Percentiles rank a stretch among this genome's conserved stretches.
Evolutionary conservation across 2,329 filamentous ascomycete species (phyloP).

Genomic region (Sporothrix inflata): DNA sequence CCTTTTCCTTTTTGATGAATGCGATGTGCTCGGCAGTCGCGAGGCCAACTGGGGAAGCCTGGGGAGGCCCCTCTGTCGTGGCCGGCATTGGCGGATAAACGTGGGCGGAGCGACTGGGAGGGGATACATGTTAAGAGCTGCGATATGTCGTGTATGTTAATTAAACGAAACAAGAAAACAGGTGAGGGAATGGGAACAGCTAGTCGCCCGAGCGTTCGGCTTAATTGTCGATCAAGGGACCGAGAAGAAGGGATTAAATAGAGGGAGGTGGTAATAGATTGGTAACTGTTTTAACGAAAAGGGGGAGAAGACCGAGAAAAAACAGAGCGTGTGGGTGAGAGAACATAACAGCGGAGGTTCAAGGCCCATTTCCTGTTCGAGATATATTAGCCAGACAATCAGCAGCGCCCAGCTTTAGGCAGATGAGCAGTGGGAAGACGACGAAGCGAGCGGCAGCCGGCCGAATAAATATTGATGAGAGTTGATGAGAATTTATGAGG

Average conservation of each 20-base stretch:
- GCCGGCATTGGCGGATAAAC: conserved; percentile 4
- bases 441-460: conserved; percentile 12
- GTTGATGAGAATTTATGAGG: not conserved
- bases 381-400: conserved; percentile 29
- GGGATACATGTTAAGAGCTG: not conserved
- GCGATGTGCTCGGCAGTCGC: not conserved
- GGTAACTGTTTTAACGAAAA: not conserved
- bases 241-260: not conserved
- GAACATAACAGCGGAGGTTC: conserved; percentile 8
- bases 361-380: conserved; percentile 26
- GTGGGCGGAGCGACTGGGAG: not conserved
- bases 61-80: not conserved
- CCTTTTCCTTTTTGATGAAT: not conserved
- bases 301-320: not conserved
- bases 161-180: not conserved
- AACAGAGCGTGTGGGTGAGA: not conserved
- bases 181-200: not conserved
- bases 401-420: conserved; percentile 21
- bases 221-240: not conserved
- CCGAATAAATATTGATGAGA: not conserved
- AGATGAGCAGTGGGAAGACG: conserved; percentile 1
- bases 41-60: not conserved
- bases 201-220: conserved; percentile 6
- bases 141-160: not conserved
- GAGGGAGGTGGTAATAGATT: not conserved